Evolutionary conservation across 75 land plant genomes (phyloP), one percentile per base, ranked within the genome.

Genomic region (Pinus taeda): DNA sequence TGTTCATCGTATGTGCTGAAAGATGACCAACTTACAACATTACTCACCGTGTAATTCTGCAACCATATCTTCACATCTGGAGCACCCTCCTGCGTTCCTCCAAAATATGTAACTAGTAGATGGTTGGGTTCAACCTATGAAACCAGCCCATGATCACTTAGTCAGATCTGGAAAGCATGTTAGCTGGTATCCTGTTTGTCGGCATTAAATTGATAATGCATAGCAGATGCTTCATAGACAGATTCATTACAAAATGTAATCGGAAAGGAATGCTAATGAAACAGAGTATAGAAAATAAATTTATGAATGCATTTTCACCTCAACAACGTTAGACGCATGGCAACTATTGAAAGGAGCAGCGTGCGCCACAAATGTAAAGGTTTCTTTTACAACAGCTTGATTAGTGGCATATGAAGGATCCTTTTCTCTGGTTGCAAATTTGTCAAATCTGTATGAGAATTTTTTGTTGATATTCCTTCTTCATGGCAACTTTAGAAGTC

Each of bases 51-150:
- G 74, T 84, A 94, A 33, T 75, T 80, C 80, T 94, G 97, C 66
- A 92, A 60, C 99, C 99, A 97, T 74, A 97, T 97, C 76, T 87
- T 97, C 69, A 97, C 99, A 86, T 97, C 98, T 57, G 93, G 92
- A 21, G 83, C 84, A 22, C 99, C 99, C 79, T 95, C 99, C 7
- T 33, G 20, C 57, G 87, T 72, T 18, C 98, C 99, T 21, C 96
- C 99, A 90, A 93, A 97, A 76, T 94, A 96, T 17, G 99, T 95
- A 72, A 85, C 92, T 79, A 96, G 57, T 59, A 90, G 88, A 57
- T 82, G 78, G 39, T 75, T 88, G 74, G 82, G 87, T 21, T 82
- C 99, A 65, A 93, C 65, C 99, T 96, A 80, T 71, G 61, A 26
- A 57, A n/a, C 26, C 49, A 42, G 55, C 15, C 53, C 60, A 20